phyloP scores from a whole-genome alignment of 2,329 filamentous ascomycete genomes.

The Diaporthe ilicicola region DNA sequence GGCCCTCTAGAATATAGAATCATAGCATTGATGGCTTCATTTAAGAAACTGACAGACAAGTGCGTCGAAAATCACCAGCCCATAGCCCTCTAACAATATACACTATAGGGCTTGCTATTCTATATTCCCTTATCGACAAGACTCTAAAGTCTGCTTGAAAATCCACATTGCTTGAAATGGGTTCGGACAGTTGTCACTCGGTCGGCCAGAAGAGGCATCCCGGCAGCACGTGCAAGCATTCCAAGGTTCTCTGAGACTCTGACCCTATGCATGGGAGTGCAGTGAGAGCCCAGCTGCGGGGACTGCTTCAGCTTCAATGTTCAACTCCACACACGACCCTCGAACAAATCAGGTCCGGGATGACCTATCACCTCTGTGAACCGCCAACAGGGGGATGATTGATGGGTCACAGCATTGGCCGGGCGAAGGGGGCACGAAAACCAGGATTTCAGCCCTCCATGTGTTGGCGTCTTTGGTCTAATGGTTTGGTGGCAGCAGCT shows the following conservation, averaged over 20 bases:
- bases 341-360: not conserved
- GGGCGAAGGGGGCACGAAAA: conserved; percentile 8
- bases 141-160: not conserved
- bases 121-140: no score
- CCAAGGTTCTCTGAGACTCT: no score
- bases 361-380: not conserved
- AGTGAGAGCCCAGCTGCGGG: not conserved
- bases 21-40: no score
- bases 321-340: not conserved
- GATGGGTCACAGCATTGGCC: not conserved
- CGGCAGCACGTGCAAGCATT: not conserved
- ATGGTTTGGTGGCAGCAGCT: not conserved
- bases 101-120: no score
- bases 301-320: conserved; percentile 2
- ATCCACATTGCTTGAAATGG: not conserved
- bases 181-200: not conserved
- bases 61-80: no score
- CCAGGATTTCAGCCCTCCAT: not conserved
- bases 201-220: conserved; percentile 10
- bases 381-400: not conserved
- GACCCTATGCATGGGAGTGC: no score
- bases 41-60: no score
- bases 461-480: not conserved
- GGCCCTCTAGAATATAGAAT: no score
- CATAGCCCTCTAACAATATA: no score